Evolutionary conservation across 768 basidiomycete species (phyloP).

Genomic region (Termitomyces titanicus): DNA sequence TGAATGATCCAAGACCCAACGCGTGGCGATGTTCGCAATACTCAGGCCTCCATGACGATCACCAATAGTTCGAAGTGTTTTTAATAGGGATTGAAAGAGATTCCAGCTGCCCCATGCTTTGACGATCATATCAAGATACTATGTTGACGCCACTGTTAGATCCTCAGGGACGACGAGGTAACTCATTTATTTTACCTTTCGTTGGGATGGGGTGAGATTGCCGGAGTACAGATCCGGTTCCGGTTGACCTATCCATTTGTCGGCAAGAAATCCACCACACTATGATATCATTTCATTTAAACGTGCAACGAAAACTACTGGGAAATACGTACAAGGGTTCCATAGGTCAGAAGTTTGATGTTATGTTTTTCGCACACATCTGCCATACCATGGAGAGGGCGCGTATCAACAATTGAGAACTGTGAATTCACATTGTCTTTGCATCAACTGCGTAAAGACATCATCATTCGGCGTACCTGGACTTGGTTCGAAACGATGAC

Average conservation of each 20-base stretch:
- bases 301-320: not conserved
- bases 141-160: slow-evolving; percentile 4
- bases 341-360: slow-evolving; percentile 77
- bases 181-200: slow-evolving; percentile 50
- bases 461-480: slow-evolving; percentile 48
- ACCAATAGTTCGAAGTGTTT: slow-evolving; percentile 57
- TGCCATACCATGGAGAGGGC: slow-evolving; percentile 74
- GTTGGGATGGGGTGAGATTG: slow-evolving; percentile 73
- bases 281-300: slow-evolving; percentile 26
- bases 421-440: slow-evolving; percentile 22
- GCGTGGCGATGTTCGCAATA: slow-evolving; percentile 76
- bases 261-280: slow-evolving; percentile 83
- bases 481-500: slow-evolving; percentile 81
- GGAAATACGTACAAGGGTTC: slow-evolving; percentile 58
- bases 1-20: slow-evolving; percentile 78
- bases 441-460: not conserved
- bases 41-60: slow-evolving; percentile 62
- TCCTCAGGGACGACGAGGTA: not conserved
- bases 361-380: slow-evolving; percentile 71
- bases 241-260: slow-evolving; percentile 64
- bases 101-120: slow-evolving; percentile 77
- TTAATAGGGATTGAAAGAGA: slow-evolving; percentile 67
- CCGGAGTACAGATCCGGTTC: slow-evolving; percentile 72
- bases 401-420: slow-evolving; percentile 81
- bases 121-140: slow-evolving; percentile 85